Evolutionary conservation across 768 basidiomycete genomes (phyloP), one percentile per base, ranked within the genome.

Genomic region (Lactarius evosmus): DNA sequence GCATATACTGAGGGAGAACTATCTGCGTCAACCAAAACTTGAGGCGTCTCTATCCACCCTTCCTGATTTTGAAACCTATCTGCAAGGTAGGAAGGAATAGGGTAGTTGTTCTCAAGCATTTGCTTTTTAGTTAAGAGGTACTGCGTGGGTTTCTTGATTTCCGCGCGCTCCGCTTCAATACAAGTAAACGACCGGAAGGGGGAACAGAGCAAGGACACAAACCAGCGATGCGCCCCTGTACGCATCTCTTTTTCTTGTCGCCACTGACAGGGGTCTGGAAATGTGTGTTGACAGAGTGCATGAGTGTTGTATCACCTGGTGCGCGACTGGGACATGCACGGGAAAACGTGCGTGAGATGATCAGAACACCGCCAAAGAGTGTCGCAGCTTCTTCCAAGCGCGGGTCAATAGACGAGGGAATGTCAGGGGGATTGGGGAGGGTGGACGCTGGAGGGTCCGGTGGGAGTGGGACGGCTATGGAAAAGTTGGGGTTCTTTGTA

Each of bases 71-170:
- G 74, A 66, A 86, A 86, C 2, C 85, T 77, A 66, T 90, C 86
- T 6, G 88, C 84, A 77, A 93, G 81, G 70, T 95, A 95, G 0
- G 87, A 87, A 7, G 95, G 93, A 57, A 94, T 78, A 0, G 89
- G 92, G 69, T 97, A 98, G 57, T 94, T 93, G 70, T 97, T 93
- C 71, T 97, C 93, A 56, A 90, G 79, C 93, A 98, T 95, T 72
- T 95, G 89, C 65, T 91, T 86, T 29, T 86, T 74, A 0, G 86
- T 84, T 38, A 98, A 79, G 44, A 91, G 71, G 75, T 92, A 96
- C 60, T 85, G 79, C 56, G 83, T 72, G 6, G 92, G 87, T 40
- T 85, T 83, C 66, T 82, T 82, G 49, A 86, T 81, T 66, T 82
- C 80, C 19, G 76, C 76, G 58, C 79, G 79, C 74, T 88, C 85